Evolutionary conservation across 305 asterid genomes (phyloP).

Genomic region (Solanum chacoense): DNA sequence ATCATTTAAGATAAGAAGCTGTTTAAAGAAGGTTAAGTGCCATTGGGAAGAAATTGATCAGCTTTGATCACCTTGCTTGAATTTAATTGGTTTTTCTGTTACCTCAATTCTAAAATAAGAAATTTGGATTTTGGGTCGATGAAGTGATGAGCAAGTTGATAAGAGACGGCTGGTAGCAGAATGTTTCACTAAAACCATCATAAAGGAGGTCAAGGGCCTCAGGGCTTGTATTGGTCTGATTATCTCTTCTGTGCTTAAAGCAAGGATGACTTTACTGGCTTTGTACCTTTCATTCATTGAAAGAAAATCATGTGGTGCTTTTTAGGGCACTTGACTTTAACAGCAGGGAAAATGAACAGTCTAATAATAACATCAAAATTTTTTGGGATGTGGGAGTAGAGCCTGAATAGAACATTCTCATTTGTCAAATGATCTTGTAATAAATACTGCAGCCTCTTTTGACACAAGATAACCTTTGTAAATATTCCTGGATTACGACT

Average conservation of each 20-base stretch:
- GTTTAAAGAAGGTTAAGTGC: not conserved
- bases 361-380: not conserved
- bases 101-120: not conserved
- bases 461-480: not conserved
- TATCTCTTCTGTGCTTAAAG: not conserved
- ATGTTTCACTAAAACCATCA: not conserved
- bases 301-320: not conserved
- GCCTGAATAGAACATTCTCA: not conserved
- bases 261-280: not conserved
- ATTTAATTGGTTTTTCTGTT: not conserved
- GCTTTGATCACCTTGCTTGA: not conserved
- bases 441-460: not conserved
- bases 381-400: not conserved
- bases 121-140: not conserved
- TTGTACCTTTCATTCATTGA: not conserved
- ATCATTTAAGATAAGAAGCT: not conserved
- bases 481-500: not conserved
- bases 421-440: not conserved
- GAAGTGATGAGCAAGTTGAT: not conserved
- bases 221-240: not conserved
- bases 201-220: not conserved
- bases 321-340: not conserved
- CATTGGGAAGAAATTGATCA: not conserved
- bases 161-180: not conserved
- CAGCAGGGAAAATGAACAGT: not conserved